Percentiles rank a stretch among this genome's conserved stretches.
phyloP scores from a whole-genome alignment of 768 basidiomycete genomes.

The Termitomyces sp. region DNA sequence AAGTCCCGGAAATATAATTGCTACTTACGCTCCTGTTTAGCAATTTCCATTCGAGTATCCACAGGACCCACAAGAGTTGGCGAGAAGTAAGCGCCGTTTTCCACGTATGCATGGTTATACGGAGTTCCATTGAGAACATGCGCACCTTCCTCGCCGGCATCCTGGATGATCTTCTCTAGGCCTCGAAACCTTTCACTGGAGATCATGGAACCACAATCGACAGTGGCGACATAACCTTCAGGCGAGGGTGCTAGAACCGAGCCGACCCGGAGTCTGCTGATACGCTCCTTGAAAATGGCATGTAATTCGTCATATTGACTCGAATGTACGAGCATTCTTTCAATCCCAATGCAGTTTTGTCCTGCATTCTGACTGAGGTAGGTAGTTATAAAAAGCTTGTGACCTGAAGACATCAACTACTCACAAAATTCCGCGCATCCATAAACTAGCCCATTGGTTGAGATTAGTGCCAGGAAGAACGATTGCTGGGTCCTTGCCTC shows the following conservation, averaged over 20 bases:
- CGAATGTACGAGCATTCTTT: slow-evolving; percentile 82
- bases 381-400: not conserved
- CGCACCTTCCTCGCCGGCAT: slow-evolving; percentile 69
- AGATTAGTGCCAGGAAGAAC: slow-evolving; percentile 84
- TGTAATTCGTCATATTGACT: slow-evolving; percentile 75
- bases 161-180: slow-evolving; percentile 62
- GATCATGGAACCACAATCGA: slow-evolving; percentile 90
- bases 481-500: slow-evolving; percentile 92
- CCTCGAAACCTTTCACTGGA: slow-evolving; percentile 62
- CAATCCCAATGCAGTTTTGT: slow-evolving; percentile 97
- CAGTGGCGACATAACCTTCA: slow-evolving; percentile 64
- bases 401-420: slow-evolving; percentile 21
- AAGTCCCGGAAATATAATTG: not conserved
- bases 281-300: slow-evolving; percentile 55
- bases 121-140: slow-evolving; percentile 57
- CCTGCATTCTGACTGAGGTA: slow-evolving; percentile 76
- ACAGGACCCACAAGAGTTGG: slow-evolving; percentile 87
- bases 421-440: slow-evolving; percentile 91
- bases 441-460: slow-evolving; percentile 70
- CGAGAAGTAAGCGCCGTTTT: slow-evolving; percentile 75
- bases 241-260: slow-evolving; percentile 62
- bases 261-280: slow-evolving; percentile 67
- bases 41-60: slow-evolving; percentile 63
- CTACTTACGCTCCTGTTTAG: slow-evolving; percentile 69
- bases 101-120: slow-evolving; percentile 60